phyloP scores from a whole-genome alignment of 805 yeast genomes.

The Pichia kluyveri region DNA sequence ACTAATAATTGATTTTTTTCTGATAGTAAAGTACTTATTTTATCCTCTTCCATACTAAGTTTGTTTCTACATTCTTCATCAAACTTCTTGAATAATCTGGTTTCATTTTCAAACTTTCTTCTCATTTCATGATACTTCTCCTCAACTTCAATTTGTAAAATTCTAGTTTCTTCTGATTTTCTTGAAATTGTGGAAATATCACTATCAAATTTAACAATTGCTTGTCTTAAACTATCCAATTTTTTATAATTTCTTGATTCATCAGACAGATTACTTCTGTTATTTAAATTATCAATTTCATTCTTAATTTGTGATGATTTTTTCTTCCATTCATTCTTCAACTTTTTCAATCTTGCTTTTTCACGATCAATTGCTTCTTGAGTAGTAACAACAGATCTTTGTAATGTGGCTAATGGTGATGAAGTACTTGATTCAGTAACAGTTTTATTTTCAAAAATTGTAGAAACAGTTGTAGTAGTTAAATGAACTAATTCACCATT shows the following conservation, averaged over 20 bases:
- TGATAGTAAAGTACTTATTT: conserved; percentile 18
- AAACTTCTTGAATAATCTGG: conserved; percentile 24
- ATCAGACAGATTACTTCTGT: conserved; percentile 37
- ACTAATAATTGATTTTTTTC: conserved; percentile 23
- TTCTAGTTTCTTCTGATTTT: conserved; percentile 25
- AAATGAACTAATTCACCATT: conserved; percentile 22
- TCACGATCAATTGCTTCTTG: conserved; percentile 51
- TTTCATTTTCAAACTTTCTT: conserved; percentile 28
- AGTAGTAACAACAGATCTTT: conserved; percentile 57
- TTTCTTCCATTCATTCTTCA: conserved; percentile 50
- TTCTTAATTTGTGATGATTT: conserved; percentile 39
- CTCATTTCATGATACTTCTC: conserved; percentile 31
- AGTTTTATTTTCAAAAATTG: conserved; percentile 25
- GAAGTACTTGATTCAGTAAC: conserved; percentile 27
- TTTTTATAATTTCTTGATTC: conserved; percentile 50
- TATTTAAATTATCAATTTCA: conserved; percentile 48
- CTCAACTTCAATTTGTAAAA: conserved; percentile 30
- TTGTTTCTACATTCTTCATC: conserved; percentile 22
- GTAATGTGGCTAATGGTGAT: conserved; percentile 54
- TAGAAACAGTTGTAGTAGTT: conserved; percentile 27
- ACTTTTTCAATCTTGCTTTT: conserved; percentile 45
- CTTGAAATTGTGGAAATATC: conserved; percentile 29
- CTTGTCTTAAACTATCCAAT: conserved; percentile 40
- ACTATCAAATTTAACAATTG: conserved; percentile 32
- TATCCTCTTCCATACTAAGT: conserved; percentile 15